Evolutionary conservation across 331 rosid genomes (phyloP).

Genomic region (Stylosanthes scabra): DNA sequence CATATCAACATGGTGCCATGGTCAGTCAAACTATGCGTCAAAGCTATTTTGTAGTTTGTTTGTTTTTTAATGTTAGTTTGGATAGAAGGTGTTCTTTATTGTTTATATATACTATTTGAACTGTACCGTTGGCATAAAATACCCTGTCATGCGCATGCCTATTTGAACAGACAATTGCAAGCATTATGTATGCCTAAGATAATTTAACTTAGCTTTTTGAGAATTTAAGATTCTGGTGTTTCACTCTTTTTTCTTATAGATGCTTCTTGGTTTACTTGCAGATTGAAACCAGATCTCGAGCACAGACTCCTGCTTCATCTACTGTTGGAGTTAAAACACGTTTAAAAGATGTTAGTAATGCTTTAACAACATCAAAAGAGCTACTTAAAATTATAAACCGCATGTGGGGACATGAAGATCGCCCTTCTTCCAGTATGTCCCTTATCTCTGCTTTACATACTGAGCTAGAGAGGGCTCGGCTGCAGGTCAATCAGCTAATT

Average conservation of each 20-base stretch:
- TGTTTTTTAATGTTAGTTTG: slow-evolving; percentile 25
- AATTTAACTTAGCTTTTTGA: background rate
- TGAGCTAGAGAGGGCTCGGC: slow-evolving; percentile 94
- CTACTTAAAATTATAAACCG: slow-evolving; percentile 93
- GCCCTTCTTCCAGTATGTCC: slow-evolving; percentile 92
- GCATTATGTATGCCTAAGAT: background rate
- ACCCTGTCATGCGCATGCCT: background rate
- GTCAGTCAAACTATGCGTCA: slow-evolving; percentile 8
- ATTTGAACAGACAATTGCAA: background rate
- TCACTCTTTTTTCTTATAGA: slow-evolving; percentile 28
- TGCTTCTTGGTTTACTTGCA: slow-evolving; percentile 43
- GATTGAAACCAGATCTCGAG: slow-evolving; percentile 87
- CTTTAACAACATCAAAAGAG: slow-evolving; percentile 90
- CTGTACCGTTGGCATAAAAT: background rate
- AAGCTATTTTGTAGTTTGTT: background rate
- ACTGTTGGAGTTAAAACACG: slow-evolving; percentile 69
- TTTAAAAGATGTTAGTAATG: slow-evolving; percentile 88
- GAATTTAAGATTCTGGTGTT: background rate
- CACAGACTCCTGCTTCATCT: slow-evolving; percentile 73
- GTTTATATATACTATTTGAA: slow-evolving; percentile 1
- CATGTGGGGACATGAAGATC: slow-evolving; percentile 92
- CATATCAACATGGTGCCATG: slow-evolving; percentile 9
- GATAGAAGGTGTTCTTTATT: slow-evolving; percentile 15
- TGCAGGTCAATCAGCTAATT: slow-evolving; percentile 90
- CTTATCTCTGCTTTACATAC: slow-evolving; percentile 89